A percentile compares a stretch with the other conserved stretches of the same genome.
phyloP scores from a whole-genome alignment of 345 rosid species.

The Hypericum androsaemum region DNA sequence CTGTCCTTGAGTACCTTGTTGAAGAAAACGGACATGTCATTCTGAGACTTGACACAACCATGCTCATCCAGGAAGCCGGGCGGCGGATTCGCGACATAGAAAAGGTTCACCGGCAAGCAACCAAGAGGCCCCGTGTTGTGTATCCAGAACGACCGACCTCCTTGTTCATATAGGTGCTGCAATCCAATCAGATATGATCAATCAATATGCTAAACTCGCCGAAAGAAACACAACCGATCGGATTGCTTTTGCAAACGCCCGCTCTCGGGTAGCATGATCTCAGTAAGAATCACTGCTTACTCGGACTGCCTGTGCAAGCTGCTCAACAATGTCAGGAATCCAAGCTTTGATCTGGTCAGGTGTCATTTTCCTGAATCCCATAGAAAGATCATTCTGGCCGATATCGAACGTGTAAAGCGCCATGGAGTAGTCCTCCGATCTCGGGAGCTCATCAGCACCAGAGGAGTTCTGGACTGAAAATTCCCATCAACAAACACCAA shows the following conservation, averaged over 20 bases:
- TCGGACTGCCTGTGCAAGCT: slow-evolving; percentile 73
- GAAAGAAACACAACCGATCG: background rate
- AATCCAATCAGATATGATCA: background rate
- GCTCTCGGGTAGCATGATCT: background rate
- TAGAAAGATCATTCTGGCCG: slow-evolving; percentile 91
- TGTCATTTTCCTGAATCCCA: slow-evolving; percentile 65
- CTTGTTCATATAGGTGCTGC: slow-evolving; percentile 41
- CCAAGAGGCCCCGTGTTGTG: slow-evolving; percentile 92
- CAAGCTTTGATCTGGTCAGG: slow-evolving; percentile 60
- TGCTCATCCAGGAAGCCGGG: slow-evolving; percentile 54
- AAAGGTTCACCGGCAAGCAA: slow-evolving; percentile 67
- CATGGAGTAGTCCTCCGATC: slow-evolving; percentile 59
- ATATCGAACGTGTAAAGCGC: slow-evolving; percentile 89
- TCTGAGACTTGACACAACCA: slow-evolving; percentile 73
- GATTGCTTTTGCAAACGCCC: background rate
- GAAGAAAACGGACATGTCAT: slow-evolving; percentile 67
- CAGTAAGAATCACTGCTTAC: slow-evolving; percentile 26
- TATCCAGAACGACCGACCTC: slow-evolving; percentile 62
- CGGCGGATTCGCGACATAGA: slow-evolving; percentile 54
- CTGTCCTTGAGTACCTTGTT: slow-evolving; percentile 57
- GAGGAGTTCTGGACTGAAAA: slow-evolving; percentile 32
- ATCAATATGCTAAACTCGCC: background rate
- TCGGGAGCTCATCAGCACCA: slow-evolving; percentile 59
- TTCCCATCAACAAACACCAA: background rate
- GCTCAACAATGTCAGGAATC: slow-evolving; percentile 56